Conservation (phyloP, 2,329 filamentous ascomycete species). For the Talaromyces sp. region DNA sequence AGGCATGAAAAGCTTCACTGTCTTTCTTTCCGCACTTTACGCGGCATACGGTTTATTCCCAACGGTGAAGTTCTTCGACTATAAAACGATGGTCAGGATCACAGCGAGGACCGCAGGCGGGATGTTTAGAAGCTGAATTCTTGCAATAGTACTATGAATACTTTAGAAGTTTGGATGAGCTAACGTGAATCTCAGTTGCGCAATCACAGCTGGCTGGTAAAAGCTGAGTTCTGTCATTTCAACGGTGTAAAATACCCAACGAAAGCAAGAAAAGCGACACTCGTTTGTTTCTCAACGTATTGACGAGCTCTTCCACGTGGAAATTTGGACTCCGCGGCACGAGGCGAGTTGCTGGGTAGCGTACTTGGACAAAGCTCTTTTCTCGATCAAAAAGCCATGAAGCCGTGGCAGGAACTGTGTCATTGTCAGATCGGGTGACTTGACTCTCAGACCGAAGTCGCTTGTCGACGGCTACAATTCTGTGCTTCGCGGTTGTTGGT, state of each 20-base stretch:
- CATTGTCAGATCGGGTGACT: neutral
- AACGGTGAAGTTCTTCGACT: too few relatives aligned
- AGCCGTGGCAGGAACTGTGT: neutral
- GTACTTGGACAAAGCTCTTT: neutral
- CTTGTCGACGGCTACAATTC: too few relatives aligned
- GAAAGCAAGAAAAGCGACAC: slow-evolving; percentile 46
- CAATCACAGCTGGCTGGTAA: slow-evolving; percentile 43
- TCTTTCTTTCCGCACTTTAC: neutral
- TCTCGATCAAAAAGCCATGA: neutral
- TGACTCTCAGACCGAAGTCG: slow-evolving; percentile 26
- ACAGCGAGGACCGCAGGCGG: neutral
- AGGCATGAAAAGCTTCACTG: neutral
- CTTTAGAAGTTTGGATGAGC: slow-evolving; percentile 7
- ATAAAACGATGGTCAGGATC: slow-evolving; percentile 34
- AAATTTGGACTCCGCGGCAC: neutral
- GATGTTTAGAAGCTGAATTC: neutral
- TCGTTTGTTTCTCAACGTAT: slow-evolving; percentile 38
- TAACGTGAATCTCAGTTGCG: slow-evolving; percentile 43
- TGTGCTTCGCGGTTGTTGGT: too few relatives aligned
- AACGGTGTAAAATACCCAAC: slow-evolving; percentile 48
- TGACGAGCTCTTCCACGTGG: slow-evolving; percentile 14
- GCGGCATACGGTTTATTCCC: neutral
- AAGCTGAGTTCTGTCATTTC: slow-evolving; percentile 45
- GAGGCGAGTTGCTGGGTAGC: neutral
- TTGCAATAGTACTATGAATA: neutral